phyloP scores from a whole-genome alignment of 345 rosid species.

The Xanthoceras sorbifolium region DNA sequence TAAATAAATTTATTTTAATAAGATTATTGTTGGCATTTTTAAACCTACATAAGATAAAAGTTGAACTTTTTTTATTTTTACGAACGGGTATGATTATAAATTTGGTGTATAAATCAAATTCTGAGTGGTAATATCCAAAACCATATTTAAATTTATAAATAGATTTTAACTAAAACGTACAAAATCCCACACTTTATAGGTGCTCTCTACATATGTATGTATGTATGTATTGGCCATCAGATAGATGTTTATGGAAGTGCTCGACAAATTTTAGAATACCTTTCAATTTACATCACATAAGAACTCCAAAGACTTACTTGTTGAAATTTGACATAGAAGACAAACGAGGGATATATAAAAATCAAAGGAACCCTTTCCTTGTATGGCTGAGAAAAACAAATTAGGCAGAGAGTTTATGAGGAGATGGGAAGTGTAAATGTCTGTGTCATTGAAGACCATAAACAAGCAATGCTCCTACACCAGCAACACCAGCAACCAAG shows the following conservation, averaged over 20 bases:
- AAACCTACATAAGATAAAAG: too few relatives aligned
- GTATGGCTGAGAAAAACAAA: not conserved
- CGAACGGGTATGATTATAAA: too few relatives aligned
- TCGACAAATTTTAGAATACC: not conserved
- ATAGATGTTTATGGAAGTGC: not conserved
- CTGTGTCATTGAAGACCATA: conserved; percentile 77
- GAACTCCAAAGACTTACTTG: not conserved
- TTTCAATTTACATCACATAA: not conserved
- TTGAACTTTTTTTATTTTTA: too few relatives aligned
- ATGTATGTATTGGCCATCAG: not conserved
- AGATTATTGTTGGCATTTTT: too few relatives aligned
- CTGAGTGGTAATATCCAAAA: too few relatives aligned
- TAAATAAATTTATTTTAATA: too few relatives aligned
- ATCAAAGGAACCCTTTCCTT: not conserved
- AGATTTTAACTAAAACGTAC: too few relatives aligned
- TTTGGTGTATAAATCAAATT: too few relatives aligned
- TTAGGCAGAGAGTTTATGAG: not conserved
- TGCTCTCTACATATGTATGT: too few relatives aligned
- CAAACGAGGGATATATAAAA: not conserved
- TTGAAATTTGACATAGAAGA: not conserved
- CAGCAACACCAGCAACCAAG: conserved; percentile 76
- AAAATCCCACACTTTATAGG: too few relatives aligned
- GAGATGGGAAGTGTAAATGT: not conserved
- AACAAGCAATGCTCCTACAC: conserved; percentile 84
- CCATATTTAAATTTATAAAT: too few relatives aligned